Evolutionary conservation across 2,329 filamentous ascomycete species (phyloP), one percentile per base, ranked within the genome.

Genomic region (Colletotrichum zoysiae): DNA sequence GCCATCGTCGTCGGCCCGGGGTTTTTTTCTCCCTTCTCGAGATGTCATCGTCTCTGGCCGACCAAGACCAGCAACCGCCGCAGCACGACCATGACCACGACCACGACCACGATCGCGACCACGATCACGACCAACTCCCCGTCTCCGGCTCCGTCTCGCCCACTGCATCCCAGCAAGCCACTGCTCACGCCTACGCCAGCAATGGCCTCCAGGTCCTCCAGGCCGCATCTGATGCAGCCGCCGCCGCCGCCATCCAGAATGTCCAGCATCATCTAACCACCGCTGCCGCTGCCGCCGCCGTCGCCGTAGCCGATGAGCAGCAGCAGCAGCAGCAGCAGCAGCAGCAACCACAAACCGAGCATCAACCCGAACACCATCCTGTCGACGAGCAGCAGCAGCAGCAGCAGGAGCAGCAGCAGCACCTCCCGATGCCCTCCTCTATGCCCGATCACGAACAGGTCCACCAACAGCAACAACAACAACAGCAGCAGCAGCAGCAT

Each of bases 141-240:
- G 46, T 51, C 58, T 75, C 58, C 76, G 78, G 51, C 60, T 75
- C 58, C 76, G 78, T 55, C 58, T 70, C 67, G 33, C 67, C 67
- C 23, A 70, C 48, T 26, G 55, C 67, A 20, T 56, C 65, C 9
- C 70, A 72, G 40, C 70, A 72, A 7, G 70, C 80, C 64, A 78
- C 78, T 44, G 82, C 81, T 57, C 83, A 84, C 77, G 81, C 79
- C 69, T 85, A 84, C 74, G 83, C 83, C 62, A 84, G 81, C 77
- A 85, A 85, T 76, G 82, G 83, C 44, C 80, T 85, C 58, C 82
- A 84, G 74, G 84, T 84, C 65, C 80, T 85, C 44, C 83, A 85
- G 73, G 83, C 83, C 26, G 83, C 83, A 55, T 84, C 82, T 72
- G 83, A 84, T 71, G 83, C 83, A 26, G 68, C 68, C 11, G 68